Evolutionary conservation across 306 rosid species (phyloP), one percentile per base, ranked within the genome.

Genomic region (Pterocarpus macrocarpus): DNA sequence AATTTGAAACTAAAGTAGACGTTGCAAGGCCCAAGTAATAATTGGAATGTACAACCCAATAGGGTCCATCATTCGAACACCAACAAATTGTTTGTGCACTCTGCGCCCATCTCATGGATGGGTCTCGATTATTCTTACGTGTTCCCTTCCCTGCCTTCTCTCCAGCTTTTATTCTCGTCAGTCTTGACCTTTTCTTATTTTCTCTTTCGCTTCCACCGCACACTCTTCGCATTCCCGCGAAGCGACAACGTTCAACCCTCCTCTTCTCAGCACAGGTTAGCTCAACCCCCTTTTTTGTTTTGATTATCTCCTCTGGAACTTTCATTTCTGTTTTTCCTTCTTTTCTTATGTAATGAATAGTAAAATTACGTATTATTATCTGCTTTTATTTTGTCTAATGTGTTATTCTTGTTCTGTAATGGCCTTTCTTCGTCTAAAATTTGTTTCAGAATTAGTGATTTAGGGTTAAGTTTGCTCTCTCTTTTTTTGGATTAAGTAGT

Each of bases 261-360:
- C 39, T n/a, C 72, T 45, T 36, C 80, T 45, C 65, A 41, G 30
- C 52, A 4, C 65, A 72, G 71, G 66, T 71, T 50, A 63, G 58
- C 15, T 77, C 45, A 17, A 6, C 35, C 10, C 11, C 4, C 0
- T 28, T 59, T n/a, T 59, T 57, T 1, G 15, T 63, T 36, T 1
- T 43, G 10, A 6, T 44, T 22, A 50, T 55, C 16, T 13, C 52
- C n/a, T 1, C 8, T 4, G 7, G 33, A 43, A 28, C 43, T 47
- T 47, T 3, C 8, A 9, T 47, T 38, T 15, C 9, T n/a, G 7
- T 58, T 3, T 5, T 43, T 16, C 5, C 8, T 41, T 5, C 45
- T 53, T 22, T 36, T 71, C 1, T 14, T 0, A 8, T 0, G 62
- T 2, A 34, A 71, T 63, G 69, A 62, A 16, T 71, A n/a, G 2